Percentiles rank a stretch among this genome's conserved stretches.
Evolutionary conservation across 192 early-diverging fungal genomes (phyloP).

Genomic region (Backusella luteola): DNA sequence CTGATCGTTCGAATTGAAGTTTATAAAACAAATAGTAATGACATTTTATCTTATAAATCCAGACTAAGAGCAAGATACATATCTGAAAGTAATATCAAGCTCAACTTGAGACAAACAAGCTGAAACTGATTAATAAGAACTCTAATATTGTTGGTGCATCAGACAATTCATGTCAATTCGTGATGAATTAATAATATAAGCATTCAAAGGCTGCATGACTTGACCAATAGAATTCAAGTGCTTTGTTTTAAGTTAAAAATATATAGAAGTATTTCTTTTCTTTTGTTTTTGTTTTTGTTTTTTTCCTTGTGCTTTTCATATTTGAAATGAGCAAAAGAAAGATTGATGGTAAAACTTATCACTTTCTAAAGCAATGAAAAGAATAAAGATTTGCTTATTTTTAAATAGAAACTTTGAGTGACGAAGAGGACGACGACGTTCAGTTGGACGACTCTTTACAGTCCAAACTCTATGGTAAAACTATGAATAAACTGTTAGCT

Average conservation of each 20-base stretch:
- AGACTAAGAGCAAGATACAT: no score
- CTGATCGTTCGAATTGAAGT: no score
- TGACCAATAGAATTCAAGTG: background rate
- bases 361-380: background rate
- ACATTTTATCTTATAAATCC: no score
- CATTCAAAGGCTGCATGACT: background rate
- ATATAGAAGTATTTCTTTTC: background rate
- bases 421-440: conserved; percentile 34
- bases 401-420: conserved; percentile 15
- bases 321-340: conserved; percentile 24
- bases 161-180: no score
- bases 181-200: background rate
- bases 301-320: background rate
- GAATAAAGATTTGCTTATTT: background rate
- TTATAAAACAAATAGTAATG: no score
- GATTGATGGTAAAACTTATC: conserved; percentile 6
- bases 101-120: no score
- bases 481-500: background rate
- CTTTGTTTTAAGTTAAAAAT: background rate
- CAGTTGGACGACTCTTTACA: conserved; percentile 28
- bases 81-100: no score
- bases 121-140: no score
- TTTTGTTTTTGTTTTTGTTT: background rate
- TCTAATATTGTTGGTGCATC: no score
- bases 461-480: conserved; percentile 30